A percentile compares a stretch with the other conserved stretches of the same genome.
phyloP scores from a whole-genome alignment of 1,139 yeast genomes.

The Pneumocystis sp. region DNA sequence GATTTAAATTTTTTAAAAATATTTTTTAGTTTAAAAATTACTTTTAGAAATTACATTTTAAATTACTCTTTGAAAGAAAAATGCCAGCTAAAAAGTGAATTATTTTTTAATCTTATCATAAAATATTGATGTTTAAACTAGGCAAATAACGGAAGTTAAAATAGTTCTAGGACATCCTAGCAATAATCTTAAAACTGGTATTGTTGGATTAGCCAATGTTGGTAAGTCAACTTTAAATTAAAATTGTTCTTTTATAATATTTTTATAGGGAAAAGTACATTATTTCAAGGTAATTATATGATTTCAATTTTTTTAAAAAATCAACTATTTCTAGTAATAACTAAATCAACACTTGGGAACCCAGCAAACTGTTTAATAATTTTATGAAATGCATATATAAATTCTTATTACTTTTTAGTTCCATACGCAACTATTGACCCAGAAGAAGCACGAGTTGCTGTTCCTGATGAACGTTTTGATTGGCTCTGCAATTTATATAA shows the following conservation, averaged over 20 bases:
- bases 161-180: constrained; percentile 91
- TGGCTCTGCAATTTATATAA: constrained; percentile 55
- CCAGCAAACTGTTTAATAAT: constrained; percentile 63
- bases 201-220: constrained; percentile 80
- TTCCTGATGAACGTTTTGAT: constrained; percentile 85
- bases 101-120: constrained; percentile 4
- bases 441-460: constrained; percentile 94
- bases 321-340: constrained; percentile 24
- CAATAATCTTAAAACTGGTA: constrained; percentile 68
- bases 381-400: background rate
- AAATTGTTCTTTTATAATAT: background rate
- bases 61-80: background rate
- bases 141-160: constrained; percentile 47
- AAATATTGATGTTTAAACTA: constrained; percentile 91
- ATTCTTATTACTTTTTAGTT: constrained; percentile 9
- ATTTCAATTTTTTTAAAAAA: background rate
- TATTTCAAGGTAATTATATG: constrained; percentile 38
- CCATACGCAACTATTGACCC: constrained; percentile 99
- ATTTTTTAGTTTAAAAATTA: background rate
- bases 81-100: background rate
- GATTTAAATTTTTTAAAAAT: background rate
- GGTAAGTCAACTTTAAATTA: background rate
- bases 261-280: constrained; percentile 65
- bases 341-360: constrained; percentile 79
- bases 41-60: background rate